Conservation (phyloP, 2,329 filamentous ascomycete species). For the Clarireedia hainanense region DNA sequence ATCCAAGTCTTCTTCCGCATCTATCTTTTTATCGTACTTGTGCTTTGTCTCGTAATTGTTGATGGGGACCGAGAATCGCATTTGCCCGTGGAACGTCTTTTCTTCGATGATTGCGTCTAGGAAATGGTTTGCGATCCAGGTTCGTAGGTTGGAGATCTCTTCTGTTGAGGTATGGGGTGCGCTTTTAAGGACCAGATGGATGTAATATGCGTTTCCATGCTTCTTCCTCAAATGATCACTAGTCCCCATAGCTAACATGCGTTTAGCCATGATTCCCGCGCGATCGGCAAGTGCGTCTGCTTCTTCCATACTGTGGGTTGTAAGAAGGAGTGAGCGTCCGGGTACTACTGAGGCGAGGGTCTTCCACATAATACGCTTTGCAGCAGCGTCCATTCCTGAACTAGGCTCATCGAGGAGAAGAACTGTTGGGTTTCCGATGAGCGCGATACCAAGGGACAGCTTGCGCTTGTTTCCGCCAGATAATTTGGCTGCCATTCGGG, state of each 20-base stretch:
- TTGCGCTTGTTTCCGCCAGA: constrained; percentile 95
- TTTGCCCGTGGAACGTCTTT: constrained; percentile 75
- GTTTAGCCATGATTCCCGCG: constrained; percentile 76
- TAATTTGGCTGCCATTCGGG: constrained; percentile 69
- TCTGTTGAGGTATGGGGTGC: constrained; percentile 64
- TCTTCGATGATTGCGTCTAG: constrained; percentile 60
- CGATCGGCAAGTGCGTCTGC: constrained; percentile 79
- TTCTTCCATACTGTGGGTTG: constrained; percentile 94
- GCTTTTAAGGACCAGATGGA: constrained; percentile 69
- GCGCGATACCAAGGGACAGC: constrained; percentile 75
- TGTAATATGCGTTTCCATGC: constrained; percentile 71
- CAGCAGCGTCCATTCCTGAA: constrained; percentile 81
- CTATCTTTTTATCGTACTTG: too few relatives aligned
- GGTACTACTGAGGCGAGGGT: constrained; percentile 67
- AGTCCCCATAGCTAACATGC: constrained; percentile 79
- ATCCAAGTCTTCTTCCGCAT: constrained; percentile 8
- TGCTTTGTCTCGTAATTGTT: constrained; percentile 21
- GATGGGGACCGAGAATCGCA: constrained; percentile 71
- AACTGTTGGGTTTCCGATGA: constrained; percentile 87
- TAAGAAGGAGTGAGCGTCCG: constrained; percentile 77
- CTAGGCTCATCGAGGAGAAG: constrained; percentile 84
- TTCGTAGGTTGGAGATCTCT: constrained; percentile 58
- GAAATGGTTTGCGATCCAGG: constrained; percentile 57
- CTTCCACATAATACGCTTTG: constrained; percentile 89
- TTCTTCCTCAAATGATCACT: constrained; percentile 63